Evolutionary conservation across 768 basidiomycete species (phyloP), one percentile per base, ranked within the genome.

Genomic region (Pisolithus tinctorius): DNA sequence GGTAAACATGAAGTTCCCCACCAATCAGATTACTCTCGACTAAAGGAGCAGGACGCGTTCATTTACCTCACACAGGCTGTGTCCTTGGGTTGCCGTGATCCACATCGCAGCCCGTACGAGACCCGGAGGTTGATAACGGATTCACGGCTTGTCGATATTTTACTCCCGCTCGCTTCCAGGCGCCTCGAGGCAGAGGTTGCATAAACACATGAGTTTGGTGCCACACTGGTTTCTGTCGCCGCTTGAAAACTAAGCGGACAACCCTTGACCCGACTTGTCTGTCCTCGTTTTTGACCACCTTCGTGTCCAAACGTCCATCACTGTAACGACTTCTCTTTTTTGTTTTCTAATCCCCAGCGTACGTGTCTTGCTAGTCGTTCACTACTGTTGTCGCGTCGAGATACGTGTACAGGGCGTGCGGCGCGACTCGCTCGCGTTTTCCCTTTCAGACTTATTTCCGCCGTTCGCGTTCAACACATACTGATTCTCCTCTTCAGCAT

Each of bases 401-500:
- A 26, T 58, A 27, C 62, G 51, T 65, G 67, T 58, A 58, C 59
- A 62, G 51, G 58, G 62, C 54, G 66, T 62, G 36, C 36, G 16
- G 55, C 66, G 66, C 59, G 62, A 58, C 48, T 48, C 56, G 51
- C 11, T 45, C 49, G 56, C 50, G 54, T 57, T 64, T 51, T 50
- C 57, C 55, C 55, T 59, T 59, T 41, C 30, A 48, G 51, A 36
- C 55, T 54, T 61, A 47, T 55, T 55, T 54, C 58, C 47, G 29
- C 47, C 48, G 45, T 54, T 44, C 47, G 16, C 49, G 54, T 61
- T 43, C 49, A 49, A 38, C 46, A 54, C 50, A 50, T 53, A 48
- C 68, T 66, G 61, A 57, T 65, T 64, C 48, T 54, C 48, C 39
- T 54, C 57, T 61, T 41, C 61, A 92, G 89, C 79, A 93, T 92